phyloP scores from a whole-genome alignment of 805 yeast species.

The Ogataea nonfermentans region DNA sequence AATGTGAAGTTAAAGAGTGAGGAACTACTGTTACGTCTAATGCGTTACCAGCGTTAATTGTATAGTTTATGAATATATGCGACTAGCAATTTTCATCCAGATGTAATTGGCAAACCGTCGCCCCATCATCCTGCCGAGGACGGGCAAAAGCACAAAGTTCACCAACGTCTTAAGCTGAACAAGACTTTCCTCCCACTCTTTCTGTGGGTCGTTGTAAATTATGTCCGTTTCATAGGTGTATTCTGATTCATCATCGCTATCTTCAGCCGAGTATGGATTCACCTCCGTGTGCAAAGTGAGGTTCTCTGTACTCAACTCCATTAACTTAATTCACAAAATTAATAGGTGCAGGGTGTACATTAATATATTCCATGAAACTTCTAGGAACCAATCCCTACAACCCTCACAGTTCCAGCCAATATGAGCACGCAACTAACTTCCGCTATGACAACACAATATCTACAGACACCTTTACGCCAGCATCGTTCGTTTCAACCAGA shows the following conservation, averaged over 20 bases:
- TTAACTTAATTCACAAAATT: slow-evolving; percentile 1
- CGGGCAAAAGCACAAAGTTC: slow-evolving; percentile 60
- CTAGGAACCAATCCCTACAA: slow-evolving; percentile 15
- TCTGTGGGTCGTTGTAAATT: slow-evolving; percentile 45
- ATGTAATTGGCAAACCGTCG: slow-evolving; percentile 49
- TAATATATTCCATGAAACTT: slow-evolving; percentile 2
- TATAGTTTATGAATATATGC: slow-evolving; percentile 10
- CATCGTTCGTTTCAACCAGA: slow-evolving; percentile 18
- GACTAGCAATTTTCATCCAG: slow-evolving; percentile 33
- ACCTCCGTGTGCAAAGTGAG: slow-evolving; percentile 15
- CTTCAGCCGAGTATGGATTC: slow-evolving; percentile 12
- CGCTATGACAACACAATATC: slow-evolving; percentile 9
- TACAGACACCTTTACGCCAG: slow-evolving; percentile 14
- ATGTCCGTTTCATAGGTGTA: slow-evolving; percentile 35
- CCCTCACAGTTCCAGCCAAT: neutral
- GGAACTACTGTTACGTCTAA: slow-evolving; percentile 13
- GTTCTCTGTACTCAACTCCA: slow-evolving; percentile 6
- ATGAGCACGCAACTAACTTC: slow-evolving; percentile 6
- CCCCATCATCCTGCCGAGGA: slow-evolving; percentile 66
- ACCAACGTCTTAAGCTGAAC: slow-evolving; percentile 57
- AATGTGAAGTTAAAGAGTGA: slow-evolving; percentile 17
- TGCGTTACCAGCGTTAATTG: slow-evolving; percentile 13
- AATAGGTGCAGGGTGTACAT: neutral
- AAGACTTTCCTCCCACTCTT: slow-evolving; percentile 73
- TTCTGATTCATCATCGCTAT: slow-evolving; percentile 22